Evolutionary conservation across 2,329 filamentous ascomycete genomes (phyloP).

Genomic region (Colletotrichum gigasporum): DNA sequence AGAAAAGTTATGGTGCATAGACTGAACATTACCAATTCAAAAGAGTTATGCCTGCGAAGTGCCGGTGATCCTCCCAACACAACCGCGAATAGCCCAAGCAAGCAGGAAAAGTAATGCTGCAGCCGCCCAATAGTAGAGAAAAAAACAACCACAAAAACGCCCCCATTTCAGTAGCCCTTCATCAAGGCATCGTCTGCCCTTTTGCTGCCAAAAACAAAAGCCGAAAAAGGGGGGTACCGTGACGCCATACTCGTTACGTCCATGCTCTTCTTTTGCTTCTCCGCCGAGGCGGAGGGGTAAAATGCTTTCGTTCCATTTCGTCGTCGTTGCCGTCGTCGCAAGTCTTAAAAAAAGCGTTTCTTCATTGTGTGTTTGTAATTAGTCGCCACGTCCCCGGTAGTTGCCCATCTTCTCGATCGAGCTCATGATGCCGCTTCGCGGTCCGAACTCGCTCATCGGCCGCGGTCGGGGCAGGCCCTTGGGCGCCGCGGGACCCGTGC

Average conservation of each 20-base stretch:
- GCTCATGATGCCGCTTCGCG: slow-evolving; percentile 79
- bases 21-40: slow-evolving; percentile 17
- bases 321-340: slow-evolving; percentile 24
- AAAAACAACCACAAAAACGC: no score
- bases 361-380: neutral
- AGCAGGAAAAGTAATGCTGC: no score
- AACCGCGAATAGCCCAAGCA: no score
- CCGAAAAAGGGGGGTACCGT: slow-evolving; percentile 26
- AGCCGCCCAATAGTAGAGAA: no score
- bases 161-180: neutral
- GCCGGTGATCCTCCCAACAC: neutral
- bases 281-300: neutral
- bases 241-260: slow-evolving; percentile 32
- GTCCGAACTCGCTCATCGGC: slow-evolving; percentile 57
- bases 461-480: slow-evolving; percentile 53
- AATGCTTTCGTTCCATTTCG: slow-evolving; percentile 30
- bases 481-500: slow-evolving; percentile 42
- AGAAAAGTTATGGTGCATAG: no score
- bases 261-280: slow-evolving; percentile 9
- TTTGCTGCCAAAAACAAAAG: slow-evolving; percentile 9
- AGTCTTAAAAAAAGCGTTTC: neutral
- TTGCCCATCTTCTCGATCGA: slow-evolving; percentile 90
- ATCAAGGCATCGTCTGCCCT: neutral
- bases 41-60: slow-evolving; percentile 6
- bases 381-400: slow-evolving; percentile 55